These are phyloP conservation scores for Massarina eburnea DNA, from an alignment of 2,329 filamentous ascomycete species.

Conservation along the genomic window DNA sequence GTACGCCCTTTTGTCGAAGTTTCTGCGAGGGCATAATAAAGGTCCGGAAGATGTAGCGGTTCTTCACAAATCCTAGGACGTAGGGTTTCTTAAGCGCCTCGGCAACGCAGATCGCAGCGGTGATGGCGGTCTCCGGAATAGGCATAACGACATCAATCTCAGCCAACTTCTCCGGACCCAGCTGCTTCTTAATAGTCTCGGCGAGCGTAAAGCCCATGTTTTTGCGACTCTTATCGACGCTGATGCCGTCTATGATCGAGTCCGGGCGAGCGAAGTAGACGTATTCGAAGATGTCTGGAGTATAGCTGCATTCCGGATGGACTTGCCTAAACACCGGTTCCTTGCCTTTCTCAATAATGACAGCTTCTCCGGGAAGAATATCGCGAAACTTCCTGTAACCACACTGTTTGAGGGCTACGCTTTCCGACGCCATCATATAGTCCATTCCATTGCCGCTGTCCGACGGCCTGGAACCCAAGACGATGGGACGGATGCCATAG, in stretches of 20 bases:
- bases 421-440: conserved; percentile 92
- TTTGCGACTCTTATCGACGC: conserved; percentile 78
- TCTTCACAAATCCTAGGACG: conserved; percentile 83
- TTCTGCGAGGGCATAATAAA: conserved; percentile 86
- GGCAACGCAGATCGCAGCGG: conserved; percentile 76
- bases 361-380: conserved; percentile 80
- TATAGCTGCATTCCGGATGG: conserved; percentile 66
- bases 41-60: conserved; percentile 84
- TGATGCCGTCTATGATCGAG: conserved; percentile 82
- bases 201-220: conserved; percentile 86
- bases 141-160: conserved; percentile 85
- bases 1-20: conserved; percentile 79
- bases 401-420: conserved; percentile 77
- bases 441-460: conserved; percentile 67
- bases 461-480: conserved; percentile 73
- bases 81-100: conserved; percentile 74
- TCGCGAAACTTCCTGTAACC: conserved; percentile 77
- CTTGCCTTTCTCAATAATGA: conserved; percentile 79
- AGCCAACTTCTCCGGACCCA: conserved; percentile 69
- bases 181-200: conserved; percentile 65
- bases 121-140: conserved; percentile 81
- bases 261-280: conserved; percentile 88
- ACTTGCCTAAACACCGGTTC: conserved; percentile 76
- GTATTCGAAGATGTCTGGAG: conserved; percentile 84
- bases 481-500: conserved; percentile 80